These are phyloP conservation scores for Leccinum subgranulosum DNA, from an alignment of 768 basidiomycete species.

Conservation along the genomic window DNA sequence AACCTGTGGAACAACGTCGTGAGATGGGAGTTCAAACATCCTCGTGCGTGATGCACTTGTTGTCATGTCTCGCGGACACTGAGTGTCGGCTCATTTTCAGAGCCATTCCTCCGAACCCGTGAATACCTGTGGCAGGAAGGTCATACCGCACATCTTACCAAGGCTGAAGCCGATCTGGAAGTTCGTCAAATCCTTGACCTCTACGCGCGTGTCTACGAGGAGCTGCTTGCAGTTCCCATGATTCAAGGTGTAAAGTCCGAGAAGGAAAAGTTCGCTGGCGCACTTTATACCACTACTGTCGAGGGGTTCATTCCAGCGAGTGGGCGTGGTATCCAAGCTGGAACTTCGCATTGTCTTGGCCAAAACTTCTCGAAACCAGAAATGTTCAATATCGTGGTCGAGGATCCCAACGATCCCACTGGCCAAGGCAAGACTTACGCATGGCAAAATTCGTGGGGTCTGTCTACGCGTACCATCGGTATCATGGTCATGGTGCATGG, in stretches of 20 bases:
- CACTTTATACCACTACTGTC: slow-evolving; percentile 95
- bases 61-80: background rate
- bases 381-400: slow-evolving; percentile 98
- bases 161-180: slow-evolving; percentile 86
- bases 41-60: slow-evolving; percentile 54
- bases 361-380: slow-evolving; percentile 95
- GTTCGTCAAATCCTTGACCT: slow-evolving; percentile 93
- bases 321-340: slow-evolving; percentile 96
- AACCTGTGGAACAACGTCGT: slow-evolving; percentile 99
- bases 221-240: slow-evolving; percentile 95
- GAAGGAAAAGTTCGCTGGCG: slow-evolving; percentile 99
- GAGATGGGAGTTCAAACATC: slow-evolving; percentile 99
- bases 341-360: slow-evolving; percentile 96
- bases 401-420: slow-evolving; percentile 79
- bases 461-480: slow-evolving; percentile 93
- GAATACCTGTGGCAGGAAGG: slow-evolving; percentile 99
- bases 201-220: slow-evolving; percentile 93
- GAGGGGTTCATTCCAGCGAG: slow-evolving; percentile 98
- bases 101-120: slow-evolving; percentile 98
- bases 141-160: slow-evolving; percentile 91
- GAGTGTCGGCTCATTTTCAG: slow-evolving; percentile 38
- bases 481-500: slow-evolving; percentile 99
- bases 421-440: slow-evolving; percentile 73
- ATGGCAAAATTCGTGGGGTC: slow-evolving; percentile 99
- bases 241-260: slow-evolving; percentile 96